These are phyloP conservation scores for Chenopodium album DNA, from an alignment of 148 eudicot genomes.

Conservation along the genomic window DNA sequence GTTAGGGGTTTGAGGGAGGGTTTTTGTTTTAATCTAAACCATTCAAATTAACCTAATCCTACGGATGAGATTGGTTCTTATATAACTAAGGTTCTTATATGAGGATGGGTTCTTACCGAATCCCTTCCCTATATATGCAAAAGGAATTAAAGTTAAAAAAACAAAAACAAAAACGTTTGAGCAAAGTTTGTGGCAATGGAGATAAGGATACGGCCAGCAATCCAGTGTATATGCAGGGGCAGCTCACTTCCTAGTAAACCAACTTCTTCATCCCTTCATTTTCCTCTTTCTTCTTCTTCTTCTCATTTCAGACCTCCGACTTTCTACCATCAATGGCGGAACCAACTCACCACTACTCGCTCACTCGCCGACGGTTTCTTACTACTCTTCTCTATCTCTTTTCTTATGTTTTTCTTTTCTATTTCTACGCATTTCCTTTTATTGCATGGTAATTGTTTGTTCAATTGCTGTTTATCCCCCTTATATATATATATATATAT, in stretches of 20 bases:
- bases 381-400: too few species aligned
- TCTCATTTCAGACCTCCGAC: not conserved
- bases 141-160: too few species aligned
- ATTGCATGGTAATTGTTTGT: slow-evolving; percentile 21
- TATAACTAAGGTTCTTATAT: too few species aligned
- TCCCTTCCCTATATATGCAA: too few species aligned
- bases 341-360: slow-evolving; percentile 12
- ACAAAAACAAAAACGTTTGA: too few species aligned
- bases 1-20: too few species aligned
- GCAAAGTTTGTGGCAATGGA: slow-evolving; percentile 9
- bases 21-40: too few species aligned
- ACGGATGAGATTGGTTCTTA: too few species aligned
- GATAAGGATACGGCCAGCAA: slow-evolving; percentile 17
- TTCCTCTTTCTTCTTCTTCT: not conserved
- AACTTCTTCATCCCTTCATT: slow-evolving; percentile 9
- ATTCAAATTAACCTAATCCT: too few species aligned
- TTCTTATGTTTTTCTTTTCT: too few species aligned
- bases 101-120: too few species aligned
- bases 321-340: slow-evolving; percentile 21
- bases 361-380: slow-evolving; percentile 33
- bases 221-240: slow-evolving; percentile 2
- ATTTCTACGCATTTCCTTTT: not conserved
- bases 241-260: slow-evolving; percentile 13
- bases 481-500: too few species aligned
- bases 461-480: not conserved